Evolutionary conservation across 1,284 basidiomycete genomes (phyloP), one percentile per base, ranked within the genome.

Genomic region (Vanrija sp.): DNA sequence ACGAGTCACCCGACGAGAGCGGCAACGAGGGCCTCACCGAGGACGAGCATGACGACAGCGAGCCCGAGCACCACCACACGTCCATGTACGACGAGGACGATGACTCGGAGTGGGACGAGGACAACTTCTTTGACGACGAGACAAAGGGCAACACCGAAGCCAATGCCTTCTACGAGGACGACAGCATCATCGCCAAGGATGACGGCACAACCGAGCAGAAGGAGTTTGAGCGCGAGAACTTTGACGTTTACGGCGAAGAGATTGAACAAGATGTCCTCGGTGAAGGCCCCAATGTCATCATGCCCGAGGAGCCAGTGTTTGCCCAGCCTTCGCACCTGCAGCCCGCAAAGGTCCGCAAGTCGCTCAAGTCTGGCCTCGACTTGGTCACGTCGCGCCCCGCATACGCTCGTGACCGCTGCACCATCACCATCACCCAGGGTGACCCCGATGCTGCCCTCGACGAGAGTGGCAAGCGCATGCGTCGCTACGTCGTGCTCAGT

Each of bases 331-430:
- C n/a, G 19, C 40, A 42, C 40, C 12, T 34, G 34, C 34, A 34
- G 34, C 55, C 57, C 3, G 54, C 63, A 28, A 63, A 66, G 26
- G 57, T 65, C 29, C 55, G 63, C 29, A 74, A 68, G 51, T 62
- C 71, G 14, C 60, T 65, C 38, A 66, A 68, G 47, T 61, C 67
- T 6, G 68, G 71, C 2, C 58, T 73, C 18, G 73, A 77, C 25
- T 77, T 88, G 19, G 70, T 80, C 44, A 89, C 87, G 0, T 84
- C 84, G 5, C 82, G 92, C 12, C 92, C 95, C 0, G 69, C 85
- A 25, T 98, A 94, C 77, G 87, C 92, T 66, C 83, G 91, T 52
- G 94, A 98, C 72, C 81, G 95, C 19, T 97, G 93, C 74, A 95
- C 91, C 6, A 89, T 98, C 65, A 87, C 85, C 0, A 75, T 98